A percentile compares a stretch with the other conserved stretches of the same genome.
Conservation (phyloP, 2,329 filamentous ascomycete species). For the Plectosphaerella plurivora region DNA sequence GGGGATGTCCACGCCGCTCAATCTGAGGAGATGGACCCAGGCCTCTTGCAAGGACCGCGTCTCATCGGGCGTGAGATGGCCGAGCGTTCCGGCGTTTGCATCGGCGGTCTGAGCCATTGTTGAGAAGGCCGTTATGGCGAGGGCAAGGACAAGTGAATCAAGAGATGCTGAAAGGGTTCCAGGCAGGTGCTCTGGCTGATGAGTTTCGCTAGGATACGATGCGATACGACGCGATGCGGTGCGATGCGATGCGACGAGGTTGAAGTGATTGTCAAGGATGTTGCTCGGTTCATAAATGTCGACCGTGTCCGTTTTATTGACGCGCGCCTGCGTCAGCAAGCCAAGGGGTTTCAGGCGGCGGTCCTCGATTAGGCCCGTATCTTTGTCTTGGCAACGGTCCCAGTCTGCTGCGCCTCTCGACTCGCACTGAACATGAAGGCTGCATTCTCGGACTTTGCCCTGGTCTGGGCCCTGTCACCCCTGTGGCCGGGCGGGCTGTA, state of each 20-base stretch:
- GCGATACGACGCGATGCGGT: not conserved
- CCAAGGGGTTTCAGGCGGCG: not conserved
- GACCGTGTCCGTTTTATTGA: too few relatives aligned
- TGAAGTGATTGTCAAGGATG: not conserved
- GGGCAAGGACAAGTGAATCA: constrained; percentile 5
- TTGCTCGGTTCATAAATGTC: not conserved
- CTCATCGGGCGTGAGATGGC: constrained; percentile 17
- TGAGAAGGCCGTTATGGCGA: too few relatives aligned
- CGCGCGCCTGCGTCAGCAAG: not conserved
- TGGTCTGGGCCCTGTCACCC: too few relatives aligned
- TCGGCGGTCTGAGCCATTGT: constrained; percentile 40
- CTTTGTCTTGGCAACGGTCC: not conserved
- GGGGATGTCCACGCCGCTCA: constrained; percentile 11
- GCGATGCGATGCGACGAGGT: not conserved
- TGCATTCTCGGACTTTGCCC: too few relatives aligned
- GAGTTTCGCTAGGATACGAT: not conserved
- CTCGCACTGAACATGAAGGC: too few relatives aligned
- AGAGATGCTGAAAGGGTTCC: not conserved
- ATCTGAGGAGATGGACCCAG: constrained; percentile 16
- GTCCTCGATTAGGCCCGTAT: not conserved
- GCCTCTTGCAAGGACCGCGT: constrained; percentile 17
- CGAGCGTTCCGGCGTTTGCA: constrained; percentile 15
- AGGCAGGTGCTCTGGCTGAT: not conserved
- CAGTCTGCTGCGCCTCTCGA: too few relatives aligned
- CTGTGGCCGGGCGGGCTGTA: too few relatives aligned